phyloP scores from a whole-genome alignment of 257 asterid species.

The Paraleonurus japonicus region DNA sequence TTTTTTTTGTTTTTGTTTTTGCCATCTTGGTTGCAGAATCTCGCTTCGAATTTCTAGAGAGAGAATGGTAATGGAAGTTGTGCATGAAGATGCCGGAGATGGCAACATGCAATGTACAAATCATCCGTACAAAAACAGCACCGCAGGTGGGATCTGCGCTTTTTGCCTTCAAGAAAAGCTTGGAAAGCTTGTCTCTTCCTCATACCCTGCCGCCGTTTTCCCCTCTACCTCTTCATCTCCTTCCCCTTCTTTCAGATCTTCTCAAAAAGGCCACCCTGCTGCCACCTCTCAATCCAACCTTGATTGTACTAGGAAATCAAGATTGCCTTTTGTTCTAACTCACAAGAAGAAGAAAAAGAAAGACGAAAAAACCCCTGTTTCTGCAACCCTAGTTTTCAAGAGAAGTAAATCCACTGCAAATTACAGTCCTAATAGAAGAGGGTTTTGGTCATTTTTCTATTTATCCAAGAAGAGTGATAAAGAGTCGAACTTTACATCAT shows the following conservation, averaged over 20 bases:
- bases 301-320: conserved; percentile 31
- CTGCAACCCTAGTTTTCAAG: conserved; percentile 48
- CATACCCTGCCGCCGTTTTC: conserved; percentile 60
- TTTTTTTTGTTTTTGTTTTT: too few relatives aligned
- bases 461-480: conserved; percentile 41
- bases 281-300: not conserved
- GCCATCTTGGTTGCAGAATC: not conserved
- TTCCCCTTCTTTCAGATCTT: conserved; percentile 74
- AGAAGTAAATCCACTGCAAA: conserved; percentile 71
- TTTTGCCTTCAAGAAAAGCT: conserved; percentile 94
- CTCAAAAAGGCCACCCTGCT: too few relatives aligned
- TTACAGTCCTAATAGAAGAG: conserved; percentile 39
- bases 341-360: conserved; percentile 51
- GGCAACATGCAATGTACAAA: conserved; percentile 59
- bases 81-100: conserved; percentile 77
- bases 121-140: conserved; percentile 74
- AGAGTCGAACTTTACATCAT: conserved; percentile 44
- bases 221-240: conserved; percentile 80
- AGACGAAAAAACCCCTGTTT: conserved; percentile 20
- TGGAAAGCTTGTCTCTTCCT: conserved; percentile 87
- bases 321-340: conserved; percentile 42
- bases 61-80: conserved; percentile 88
- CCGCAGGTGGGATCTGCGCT: conserved; percentile 93
- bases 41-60: not conserved
- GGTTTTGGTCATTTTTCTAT: conserved; percentile 89